phyloP scores from a whole-genome alignment of 108 stramenopile genomes.

The Skeletonema costatum region DNA sequence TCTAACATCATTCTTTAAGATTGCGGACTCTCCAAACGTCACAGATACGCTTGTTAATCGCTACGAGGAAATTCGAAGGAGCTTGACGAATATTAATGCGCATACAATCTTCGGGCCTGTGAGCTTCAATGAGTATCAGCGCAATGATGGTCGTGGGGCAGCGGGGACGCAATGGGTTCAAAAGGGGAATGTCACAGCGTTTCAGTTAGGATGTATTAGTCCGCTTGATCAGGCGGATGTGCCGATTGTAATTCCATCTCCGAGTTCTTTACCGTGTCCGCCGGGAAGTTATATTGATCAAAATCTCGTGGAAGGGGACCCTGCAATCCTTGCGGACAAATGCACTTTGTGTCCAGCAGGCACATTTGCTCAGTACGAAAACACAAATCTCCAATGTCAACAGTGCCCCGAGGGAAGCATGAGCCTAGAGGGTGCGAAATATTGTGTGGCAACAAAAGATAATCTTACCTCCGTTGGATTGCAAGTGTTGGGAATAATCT shows the following conservation, averaged over 20 bases:
- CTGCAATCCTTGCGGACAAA: slow-evolving; percentile 29
- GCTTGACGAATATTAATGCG: slow-evolving; percentile 31
- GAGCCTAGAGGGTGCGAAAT: slow-evolving; percentile 11
- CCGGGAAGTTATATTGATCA: slow-evolving; percentile 35
- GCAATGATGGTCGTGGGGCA: slow-evolving; percentile 57
- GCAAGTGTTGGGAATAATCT: slow-evolving; percentile 34
- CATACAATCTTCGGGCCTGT: slow-evolving; percentile 68
- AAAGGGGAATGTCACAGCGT: neutral
- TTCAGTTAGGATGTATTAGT: slow-evolving; percentile 29
- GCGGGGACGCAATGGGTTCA: slow-evolving; percentile 61
- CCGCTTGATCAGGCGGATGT: slow-evolving; percentile 51
- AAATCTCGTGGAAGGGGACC: neutral
- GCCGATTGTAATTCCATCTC: slow-evolving; percentile 32
- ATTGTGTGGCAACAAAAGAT: slow-evolving; percentile 31
- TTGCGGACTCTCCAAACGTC: slow-evolving; percentile 31
- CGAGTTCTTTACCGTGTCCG: slow-evolving; percentile 20
- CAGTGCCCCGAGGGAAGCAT: slow-evolving; percentile 28
- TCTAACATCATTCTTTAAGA: slow-evolving; percentile 26
- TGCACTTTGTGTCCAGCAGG: slow-evolving; percentile 41
- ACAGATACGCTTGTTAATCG: neutral
- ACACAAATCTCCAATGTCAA: slow-evolving; percentile 15
- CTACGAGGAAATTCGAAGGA: slow-evolving; percentile 53
- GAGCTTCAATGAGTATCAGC: slow-evolving; percentile 42
- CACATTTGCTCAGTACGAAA: slow-evolving; percentile 23
- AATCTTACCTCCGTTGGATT: slow-evolving; percentile 30